A percentile compares a stretch with the other conserved stretches of the same genome.
phyloP scores from a whole-genome alignment of 371 early-diverging fungal genomes.

The Chytridium lagenaria region DNA sequence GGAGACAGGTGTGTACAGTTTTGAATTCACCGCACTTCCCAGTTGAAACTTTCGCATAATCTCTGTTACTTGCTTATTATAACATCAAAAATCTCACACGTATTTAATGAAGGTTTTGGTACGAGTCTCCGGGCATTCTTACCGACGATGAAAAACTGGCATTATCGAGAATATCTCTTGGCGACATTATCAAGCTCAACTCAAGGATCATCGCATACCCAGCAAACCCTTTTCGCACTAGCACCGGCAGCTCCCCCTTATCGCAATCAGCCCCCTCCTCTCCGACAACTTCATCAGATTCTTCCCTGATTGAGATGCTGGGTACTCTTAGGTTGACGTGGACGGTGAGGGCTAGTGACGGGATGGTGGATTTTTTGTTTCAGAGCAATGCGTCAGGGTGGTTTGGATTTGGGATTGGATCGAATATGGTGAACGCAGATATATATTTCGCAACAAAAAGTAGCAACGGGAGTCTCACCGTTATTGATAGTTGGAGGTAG shows the following conservation, averaged over 20 bases:
- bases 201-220: constrained; percentile 43
- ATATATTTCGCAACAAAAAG: constrained; percentile 37
- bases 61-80: too few species aligned
- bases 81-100: not conserved
- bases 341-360: constrained; percentile 17
- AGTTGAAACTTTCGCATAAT: too few species aligned
- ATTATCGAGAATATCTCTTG: constrained; percentile 29
- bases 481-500: constrained; percentile 40
- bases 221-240: constrained; percentile 39
- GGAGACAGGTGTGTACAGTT: constrained; percentile 38
- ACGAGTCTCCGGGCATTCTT: constrained; percentile 47
- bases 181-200: constrained; percentile 42
- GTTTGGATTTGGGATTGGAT: constrained; percentile 49
- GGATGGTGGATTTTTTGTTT: constrained; percentile 34
- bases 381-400: constrained; percentile 44
- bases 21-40: too few species aligned
- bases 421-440: constrained; percentile 39
- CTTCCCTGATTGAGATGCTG: constrained; percentile 15
- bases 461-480: constrained; percentile 27
- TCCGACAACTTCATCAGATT: not conserved
- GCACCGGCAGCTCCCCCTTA: too few species aligned
- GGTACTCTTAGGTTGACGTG: constrained; percentile 25
- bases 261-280: not conserved
- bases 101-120: constrained; percentile 45
- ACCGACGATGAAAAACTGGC: constrained; percentile 30